Evolutionary conservation across 2,329 filamentous ascomycete genomes (phyloP).

Genomic region (Colletotrichum liriopes): DNA sequence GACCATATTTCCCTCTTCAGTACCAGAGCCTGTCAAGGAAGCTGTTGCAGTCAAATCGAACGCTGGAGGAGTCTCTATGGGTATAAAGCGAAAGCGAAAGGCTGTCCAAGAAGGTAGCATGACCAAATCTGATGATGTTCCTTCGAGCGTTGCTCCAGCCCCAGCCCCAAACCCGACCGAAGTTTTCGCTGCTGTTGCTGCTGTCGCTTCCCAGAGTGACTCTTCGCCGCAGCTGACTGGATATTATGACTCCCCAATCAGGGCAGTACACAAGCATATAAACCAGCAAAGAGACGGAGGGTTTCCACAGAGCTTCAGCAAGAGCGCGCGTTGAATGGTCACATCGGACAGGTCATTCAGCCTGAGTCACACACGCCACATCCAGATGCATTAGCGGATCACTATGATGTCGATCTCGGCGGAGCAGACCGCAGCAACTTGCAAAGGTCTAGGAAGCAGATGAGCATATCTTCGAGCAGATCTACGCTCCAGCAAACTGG

Average conservation of each 20-base stretch:
- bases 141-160: constrained; percentile 1
- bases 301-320: background rate
- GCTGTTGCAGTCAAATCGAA: background rate
- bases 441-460: constrained; percentile 8
- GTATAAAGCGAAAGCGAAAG: constrained; percentile 25
- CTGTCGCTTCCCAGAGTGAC: background rate
- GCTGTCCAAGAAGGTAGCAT: background rate
- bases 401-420: background rate
- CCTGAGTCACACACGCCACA: background rate
- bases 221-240: background rate
- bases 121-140: background rate
- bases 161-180: background rate
- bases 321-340: constrained; percentile 2
- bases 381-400: background rate
- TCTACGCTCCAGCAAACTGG: background rate
- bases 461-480: constrained; percentile 2
- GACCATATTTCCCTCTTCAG: background rate
- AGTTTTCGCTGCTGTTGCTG: background rate
- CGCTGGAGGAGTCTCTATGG: background rate
- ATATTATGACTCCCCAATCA: background rate
- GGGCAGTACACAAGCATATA: background rate
- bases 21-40: background rate
- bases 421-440: background rate
- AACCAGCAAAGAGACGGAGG: constrained; percentile 20
- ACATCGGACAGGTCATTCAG: background rate